Evolutionary conservation across 2,329 filamentous ascomycete species (phyloP).

Genomic region (Rhexocercosporidium sp.): DNA sequence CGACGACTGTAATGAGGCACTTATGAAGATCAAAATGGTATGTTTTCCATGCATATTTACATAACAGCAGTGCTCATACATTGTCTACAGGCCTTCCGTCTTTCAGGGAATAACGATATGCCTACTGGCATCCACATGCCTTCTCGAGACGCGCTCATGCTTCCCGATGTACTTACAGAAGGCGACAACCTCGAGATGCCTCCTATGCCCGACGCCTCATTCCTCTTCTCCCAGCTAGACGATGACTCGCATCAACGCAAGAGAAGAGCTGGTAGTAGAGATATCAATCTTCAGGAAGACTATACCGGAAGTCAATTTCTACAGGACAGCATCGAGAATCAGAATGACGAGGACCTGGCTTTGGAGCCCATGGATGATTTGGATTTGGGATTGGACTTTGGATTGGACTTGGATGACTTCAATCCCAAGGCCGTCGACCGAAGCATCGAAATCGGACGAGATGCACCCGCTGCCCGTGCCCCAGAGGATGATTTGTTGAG

Average conservation of each 20-base stretch:
- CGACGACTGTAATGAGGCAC: constrained; percentile 95
- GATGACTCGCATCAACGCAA: constrained; percentile 63
- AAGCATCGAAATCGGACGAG: constrained; percentile 89
- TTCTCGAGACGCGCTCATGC: constrained; percentile 83
- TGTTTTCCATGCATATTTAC: constrained; percentile 40
- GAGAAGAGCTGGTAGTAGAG: constrained; percentile 62
- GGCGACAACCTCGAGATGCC: constrained; percentile 79
- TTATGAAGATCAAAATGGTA: constrained; percentile 99
- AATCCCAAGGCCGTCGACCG: constrained; percentile 49
- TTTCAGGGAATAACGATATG: constrained; percentile 92
- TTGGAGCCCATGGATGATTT: constrained; percentile 65
- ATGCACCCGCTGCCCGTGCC: constrained; percentile 71
- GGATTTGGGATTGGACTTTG: constrained; percentile 76
- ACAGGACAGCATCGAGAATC: constrained; percentile 60
- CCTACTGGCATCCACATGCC: constrained; percentile 81
- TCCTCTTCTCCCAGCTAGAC: constrained; percentile 78
- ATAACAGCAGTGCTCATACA: constrained; percentile 43
- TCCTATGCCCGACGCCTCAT: constrained; percentile 85
- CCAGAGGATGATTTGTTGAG: constrained; percentile 71
- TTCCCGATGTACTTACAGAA: constrained; percentile 92
- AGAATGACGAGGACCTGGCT: constrained; percentile 60
- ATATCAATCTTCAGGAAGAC: constrained; percentile 73
- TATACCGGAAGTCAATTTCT: constrained; percentile 81
- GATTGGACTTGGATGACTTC: constrained; percentile 57
- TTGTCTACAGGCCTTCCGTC: constrained; percentile 78